Evolutionary conservation across 768 basidiomycete species (phyloP).

Genomic region (Suillus ampliporus): DNA sequence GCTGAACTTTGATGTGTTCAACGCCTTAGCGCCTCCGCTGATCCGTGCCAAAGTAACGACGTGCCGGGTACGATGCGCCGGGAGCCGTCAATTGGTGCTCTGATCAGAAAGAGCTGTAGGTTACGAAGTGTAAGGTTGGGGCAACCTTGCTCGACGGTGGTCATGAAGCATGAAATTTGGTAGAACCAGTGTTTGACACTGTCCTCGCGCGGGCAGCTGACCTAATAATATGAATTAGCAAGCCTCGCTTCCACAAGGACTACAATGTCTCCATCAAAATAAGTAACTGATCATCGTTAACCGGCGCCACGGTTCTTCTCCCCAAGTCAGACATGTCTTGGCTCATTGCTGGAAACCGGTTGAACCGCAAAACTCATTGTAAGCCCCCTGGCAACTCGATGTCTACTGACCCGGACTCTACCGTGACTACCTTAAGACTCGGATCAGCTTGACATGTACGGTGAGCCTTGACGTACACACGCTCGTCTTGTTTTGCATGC

Average conservation of each 20-base stretch:
- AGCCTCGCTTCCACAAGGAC: no score
- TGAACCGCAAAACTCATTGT: neutral
- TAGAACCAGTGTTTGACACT: no score
- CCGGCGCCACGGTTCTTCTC: neutral
- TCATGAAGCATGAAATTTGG: neutral
- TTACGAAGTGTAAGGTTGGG: neutral
- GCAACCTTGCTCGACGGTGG: neutral
- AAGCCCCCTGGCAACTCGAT: neutral
- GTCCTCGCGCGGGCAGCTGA: neutral
- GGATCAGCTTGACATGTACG: neutral
- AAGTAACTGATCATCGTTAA: neutral
- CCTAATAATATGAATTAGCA: neutral
- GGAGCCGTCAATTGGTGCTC: neutral
- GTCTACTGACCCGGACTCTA: neutral
- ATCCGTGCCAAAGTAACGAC: slow-evolving; percentile 1
- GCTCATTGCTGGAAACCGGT: neutral
- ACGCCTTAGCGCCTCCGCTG: neutral
- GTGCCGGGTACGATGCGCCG: neutral
- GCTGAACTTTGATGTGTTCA: no score
- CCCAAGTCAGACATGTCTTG: no score
- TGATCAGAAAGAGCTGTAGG: neutral
- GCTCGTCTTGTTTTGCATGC: neutral
- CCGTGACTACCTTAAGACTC: neutral
- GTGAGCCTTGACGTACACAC: neutral
- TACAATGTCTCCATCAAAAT: neutral